A percentile compares a stretch with the other conserved stretches of the same genome.
phyloP scores from a whole-genome alignment of 2,329 filamentous ascomycete species.

The Salinomyces thailandicus region DNA sequence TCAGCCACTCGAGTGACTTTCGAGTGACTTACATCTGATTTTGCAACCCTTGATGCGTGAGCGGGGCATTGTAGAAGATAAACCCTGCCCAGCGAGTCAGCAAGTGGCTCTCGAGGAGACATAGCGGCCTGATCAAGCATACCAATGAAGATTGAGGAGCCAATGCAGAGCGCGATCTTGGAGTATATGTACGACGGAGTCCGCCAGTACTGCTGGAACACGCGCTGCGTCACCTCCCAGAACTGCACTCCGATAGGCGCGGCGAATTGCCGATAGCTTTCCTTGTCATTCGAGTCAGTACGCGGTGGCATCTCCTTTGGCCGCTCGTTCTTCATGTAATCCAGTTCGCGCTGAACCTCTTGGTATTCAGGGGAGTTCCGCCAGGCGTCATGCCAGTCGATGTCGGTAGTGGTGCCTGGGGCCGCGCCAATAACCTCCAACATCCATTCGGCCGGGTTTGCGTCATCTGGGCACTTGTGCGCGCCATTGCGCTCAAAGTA shows the following conservation, averaged over 20 bases:
- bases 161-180: conserved; percentile 58
- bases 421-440: conserved; percentile 46
- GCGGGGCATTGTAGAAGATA: conserved; percentile 57
- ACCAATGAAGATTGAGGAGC: conserved; percentile 62
- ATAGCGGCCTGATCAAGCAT: too few relatives aligned
- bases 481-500: conserved; percentile 72
- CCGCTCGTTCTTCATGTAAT: conserved; percentile 34
- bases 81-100: too few relatives aligned
- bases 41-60: conserved; percentile 66
- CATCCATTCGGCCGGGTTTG: conserved; percentile 81
- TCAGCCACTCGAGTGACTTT: too few relatives aligned
- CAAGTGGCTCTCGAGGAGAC: too few relatives aligned
- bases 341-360: conserved; percentile 37
- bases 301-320: conserved; percentile 30
- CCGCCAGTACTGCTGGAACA: conserved; percentile 89
- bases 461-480: conserved; percentile 51
- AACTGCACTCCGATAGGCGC: conserved; percentile 62
- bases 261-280: conserved; percentile 66
- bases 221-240: conserved; percentile 55
- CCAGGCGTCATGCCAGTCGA: conserved; percentile 43
- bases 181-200: conserved; percentile 82
- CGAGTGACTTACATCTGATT: too few relatives aligned
- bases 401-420: conserved; percentile 38
- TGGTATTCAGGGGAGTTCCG: conserved; percentile 37
- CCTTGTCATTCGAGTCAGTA: conserved; percentile 36